Percentiles rank a stretch among this genome's conserved stretches.
Evolutionary conservation across 2,329 filamentous ascomycete species (phyloP).

Genomic region (Aspergillus brunneoviolaceus): DNA sequence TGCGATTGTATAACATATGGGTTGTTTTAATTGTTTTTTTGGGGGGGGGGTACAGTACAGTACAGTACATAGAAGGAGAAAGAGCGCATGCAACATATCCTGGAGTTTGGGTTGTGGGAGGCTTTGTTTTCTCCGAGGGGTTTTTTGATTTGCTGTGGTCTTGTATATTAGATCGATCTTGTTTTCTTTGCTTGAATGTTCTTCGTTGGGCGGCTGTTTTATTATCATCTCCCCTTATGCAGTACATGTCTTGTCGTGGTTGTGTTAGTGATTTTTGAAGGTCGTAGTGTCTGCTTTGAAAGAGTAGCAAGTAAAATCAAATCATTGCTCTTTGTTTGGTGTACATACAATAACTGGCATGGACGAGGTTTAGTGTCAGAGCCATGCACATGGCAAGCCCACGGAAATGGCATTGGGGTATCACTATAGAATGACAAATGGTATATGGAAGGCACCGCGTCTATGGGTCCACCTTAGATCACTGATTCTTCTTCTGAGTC

Average conservation of each 20-base stretch:
- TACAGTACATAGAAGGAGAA: slow-evolving; percentile 1
- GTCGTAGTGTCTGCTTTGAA: too few species aligned
- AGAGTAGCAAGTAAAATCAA: too few species aligned
- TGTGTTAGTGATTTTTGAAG: too few species aligned
- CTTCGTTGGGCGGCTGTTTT: too few species aligned
- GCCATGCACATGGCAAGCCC: background rate
- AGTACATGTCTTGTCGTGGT: too few species aligned
- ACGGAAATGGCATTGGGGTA: slow-evolving; percentile 26
- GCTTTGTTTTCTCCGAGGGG: slow-evolving; percentile 13
- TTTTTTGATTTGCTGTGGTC: slow-evolving; percentile 9
- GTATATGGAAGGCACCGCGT: slow-evolving; percentile 1
- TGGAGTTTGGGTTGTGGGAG: too few species aligned
- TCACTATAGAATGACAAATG: slow-evolving; percentile 21
- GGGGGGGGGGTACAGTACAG: background rate
- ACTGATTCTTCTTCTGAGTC: slow-evolving; percentile 37
- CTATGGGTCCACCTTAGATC: slow-evolving; percentile 9
- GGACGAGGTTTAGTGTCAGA: background rate
- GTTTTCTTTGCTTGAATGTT: background rate
- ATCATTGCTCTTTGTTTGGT: background rate
- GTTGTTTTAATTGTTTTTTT: too few species aligned
- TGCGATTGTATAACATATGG: too few species aligned
- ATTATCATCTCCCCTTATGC: slow-evolving; percentile 9
- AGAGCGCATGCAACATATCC: background rate
- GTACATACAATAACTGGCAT: background rate
- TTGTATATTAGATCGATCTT: slow-evolving; percentile 17